Conservation (phyloP, 805 yeast species). For the Nakazawaea ambrosiae region DNA sequence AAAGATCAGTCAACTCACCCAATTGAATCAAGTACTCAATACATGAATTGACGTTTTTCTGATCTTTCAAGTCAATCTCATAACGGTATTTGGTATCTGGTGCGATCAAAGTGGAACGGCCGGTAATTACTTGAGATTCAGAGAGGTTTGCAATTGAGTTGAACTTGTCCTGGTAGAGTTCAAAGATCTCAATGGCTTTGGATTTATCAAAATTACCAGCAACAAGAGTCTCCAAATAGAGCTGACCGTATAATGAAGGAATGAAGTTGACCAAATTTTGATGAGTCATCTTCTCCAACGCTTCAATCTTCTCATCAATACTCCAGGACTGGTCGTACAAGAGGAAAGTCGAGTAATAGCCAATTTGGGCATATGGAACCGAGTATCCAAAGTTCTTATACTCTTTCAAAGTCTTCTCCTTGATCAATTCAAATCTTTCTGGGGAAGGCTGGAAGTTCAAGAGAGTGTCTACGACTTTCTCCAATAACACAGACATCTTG, state of each 20-base stretch:
- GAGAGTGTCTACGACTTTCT: constrained; percentile 51
- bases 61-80: constrained; percentile 50
- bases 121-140: constrained; percentile 35
- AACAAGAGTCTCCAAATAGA: constrained; percentile 64
- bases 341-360: constrained; percentile 51
- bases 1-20: constrained; percentile 40
- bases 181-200: constrained; percentile 46
- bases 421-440: constrained; percentile 60
- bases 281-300: constrained; percentile 36
- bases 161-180: constrained; percentile 33
- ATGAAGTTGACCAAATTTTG: constrained; percentile 45
- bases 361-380: constrained; percentile 75
- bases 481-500: constrained; percentile 59
- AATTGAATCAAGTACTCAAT: constrained; percentile 72
- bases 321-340: constrained; percentile 70
- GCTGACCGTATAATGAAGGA: constrained; percentile 47
- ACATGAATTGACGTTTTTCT: constrained; percentile 74
- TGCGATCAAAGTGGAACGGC: constrained; percentile 36
- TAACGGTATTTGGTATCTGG: constrained; percentile 33
- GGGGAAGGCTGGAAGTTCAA: constrained; percentile 39
- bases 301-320: constrained; percentile 51
- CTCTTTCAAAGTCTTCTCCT: constrained; percentile 55
- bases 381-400: constrained; percentile 63
- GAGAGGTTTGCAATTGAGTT: constrained; percentile 25
- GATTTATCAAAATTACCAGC: constrained; percentile 63